Evolutionary conservation across 441 rosid genomes (phyloP).

Genomic region (Adansonia grandidieri): DNA sequence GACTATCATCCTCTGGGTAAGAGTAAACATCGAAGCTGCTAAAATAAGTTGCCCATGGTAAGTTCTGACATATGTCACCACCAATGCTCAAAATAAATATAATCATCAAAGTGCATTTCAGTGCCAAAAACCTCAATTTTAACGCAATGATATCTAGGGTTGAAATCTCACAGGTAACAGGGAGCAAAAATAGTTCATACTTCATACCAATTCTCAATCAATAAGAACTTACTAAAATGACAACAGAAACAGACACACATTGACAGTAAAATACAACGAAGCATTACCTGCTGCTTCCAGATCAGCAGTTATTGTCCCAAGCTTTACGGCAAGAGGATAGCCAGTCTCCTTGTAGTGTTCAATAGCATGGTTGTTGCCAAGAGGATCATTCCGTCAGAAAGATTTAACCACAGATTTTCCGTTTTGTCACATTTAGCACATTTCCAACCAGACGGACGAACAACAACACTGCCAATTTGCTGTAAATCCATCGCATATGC

Average conservation of each 20-base stretch:
- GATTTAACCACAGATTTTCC: slow-evolving; percentile 93
- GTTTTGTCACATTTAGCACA: slow-evolving; percentile 87
- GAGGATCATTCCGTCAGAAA: slow-evolving; percentile 92
- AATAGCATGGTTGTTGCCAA: slow-evolving; percentile 94
- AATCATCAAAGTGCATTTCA: slow-evolving; percentile 15
- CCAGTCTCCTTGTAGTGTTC: slow-evolving; percentile 86
- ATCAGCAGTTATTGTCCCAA: slow-evolving; percentile 94
- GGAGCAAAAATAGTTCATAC: not conserved
- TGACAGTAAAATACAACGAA: slow-evolving; percentile 31
- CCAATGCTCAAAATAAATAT: not conserved
- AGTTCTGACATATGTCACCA: slow-evolving; percentile 33
- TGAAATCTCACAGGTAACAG: not conserved
- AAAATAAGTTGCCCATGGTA: slow-evolving; percentile 47
- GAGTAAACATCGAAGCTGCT: slow-evolving; percentile 98
- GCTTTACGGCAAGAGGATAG: slow-evolving; percentile 92
- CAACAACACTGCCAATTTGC: slow-evolving; percentile 64
- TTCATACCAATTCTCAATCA: not conserved
- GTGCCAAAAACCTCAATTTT: slow-evolving; percentile 12
- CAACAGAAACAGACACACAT: not conserved
- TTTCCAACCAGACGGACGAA: slow-evolving; percentile 92
- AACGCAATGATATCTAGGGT: not conserved
- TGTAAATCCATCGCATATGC: slow-evolving; percentile 72
- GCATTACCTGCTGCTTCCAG: slow-evolving; percentile 93
- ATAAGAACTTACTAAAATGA: slow-evolving; percentile 1
- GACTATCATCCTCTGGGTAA: slow-evolving; percentile 90